These are phyloP conservation scores for Diaporthe sp. DNA, from an alignment of 2,329 filamentous ascomycete species.

Conservation along the genomic window DNA sequence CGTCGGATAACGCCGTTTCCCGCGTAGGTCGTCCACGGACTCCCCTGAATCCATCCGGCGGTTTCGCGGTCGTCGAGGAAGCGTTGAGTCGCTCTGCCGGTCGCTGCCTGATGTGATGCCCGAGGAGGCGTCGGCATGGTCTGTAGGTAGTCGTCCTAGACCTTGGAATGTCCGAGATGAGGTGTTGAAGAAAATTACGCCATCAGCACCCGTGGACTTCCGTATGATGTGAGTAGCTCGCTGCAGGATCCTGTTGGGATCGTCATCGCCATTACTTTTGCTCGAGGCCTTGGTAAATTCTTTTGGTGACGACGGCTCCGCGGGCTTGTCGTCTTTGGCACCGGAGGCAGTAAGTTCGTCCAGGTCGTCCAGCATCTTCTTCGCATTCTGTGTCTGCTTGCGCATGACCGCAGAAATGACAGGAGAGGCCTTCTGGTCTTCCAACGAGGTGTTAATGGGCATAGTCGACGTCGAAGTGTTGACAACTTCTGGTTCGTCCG, in stretches of 20 bases:
- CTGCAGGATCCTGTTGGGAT: conserved; percentile 48
- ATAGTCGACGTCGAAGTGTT: background rate
- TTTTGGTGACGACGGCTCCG: background rate
- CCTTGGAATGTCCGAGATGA: conserved; percentile 33
- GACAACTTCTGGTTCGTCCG: background rate
- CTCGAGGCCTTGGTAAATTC: background rate
- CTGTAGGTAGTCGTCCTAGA: background rate
- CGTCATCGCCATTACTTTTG: background rate
- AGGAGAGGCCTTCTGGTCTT: conserved; percentile 28
- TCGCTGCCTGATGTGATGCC: conserved; percentile 36
- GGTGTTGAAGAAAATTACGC: conserved; percentile 50
- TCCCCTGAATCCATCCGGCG: conserved; percentile 26
- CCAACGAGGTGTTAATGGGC: conserved; percentile 1
- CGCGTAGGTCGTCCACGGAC: conserved; percentile 24
- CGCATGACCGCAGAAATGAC: conserved; percentile 36
- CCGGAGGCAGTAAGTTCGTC: conserved; percentile 1
- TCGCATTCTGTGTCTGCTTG: conserved; percentile 32
- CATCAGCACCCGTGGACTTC: conserved; percentile 59
- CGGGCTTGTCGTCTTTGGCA: background rate
- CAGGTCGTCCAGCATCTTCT: conserved; percentile 34
- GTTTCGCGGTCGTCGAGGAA: background rate
- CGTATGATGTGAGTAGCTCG: conserved; percentile 58
- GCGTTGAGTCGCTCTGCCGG: conserved; percentile 14
- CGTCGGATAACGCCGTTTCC: background rate
- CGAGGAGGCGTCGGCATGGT: conserved; percentile 27